Percentiles rank a stretch among this genome's conserved stretches.
Evolutionary conservation across 2,329 filamentous ascomycete genomes (phyloP).

Genomic region (Cadophora luteo-olivacea): DNA sequence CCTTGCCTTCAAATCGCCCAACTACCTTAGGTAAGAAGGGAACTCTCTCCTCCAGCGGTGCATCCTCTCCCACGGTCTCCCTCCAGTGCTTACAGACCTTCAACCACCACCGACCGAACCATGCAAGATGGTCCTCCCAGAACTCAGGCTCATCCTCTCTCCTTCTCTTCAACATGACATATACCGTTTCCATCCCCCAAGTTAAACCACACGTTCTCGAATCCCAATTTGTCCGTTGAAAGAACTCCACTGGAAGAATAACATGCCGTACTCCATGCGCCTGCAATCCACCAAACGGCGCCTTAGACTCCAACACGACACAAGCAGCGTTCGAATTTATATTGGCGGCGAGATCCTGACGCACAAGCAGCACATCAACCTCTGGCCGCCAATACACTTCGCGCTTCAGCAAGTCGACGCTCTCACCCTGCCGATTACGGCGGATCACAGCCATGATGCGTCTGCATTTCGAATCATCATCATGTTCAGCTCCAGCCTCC

Average conservation of each 20-base stretch:
- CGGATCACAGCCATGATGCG: neutral
- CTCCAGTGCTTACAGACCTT: neutral
- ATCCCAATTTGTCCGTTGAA: neutral
- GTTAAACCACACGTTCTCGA: neutral
- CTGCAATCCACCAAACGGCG: neutral
- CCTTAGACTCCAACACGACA: neutral
- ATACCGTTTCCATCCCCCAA: neutral
- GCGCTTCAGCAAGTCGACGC: neutral
- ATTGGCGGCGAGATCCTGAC: neutral
- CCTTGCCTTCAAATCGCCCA: neutral
- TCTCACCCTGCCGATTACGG: neutral
- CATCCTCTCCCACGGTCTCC: neutral
- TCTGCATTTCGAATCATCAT: neutral
- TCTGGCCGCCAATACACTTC: neutral
- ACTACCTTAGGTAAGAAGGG: neutral
- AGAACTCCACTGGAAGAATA: neutral
- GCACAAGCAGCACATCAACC: neutral
- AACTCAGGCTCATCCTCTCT: neutral
- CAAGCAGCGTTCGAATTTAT: neutral
- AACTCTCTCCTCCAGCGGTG: neutral
- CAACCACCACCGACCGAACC: slow-evolving; percentile 5
- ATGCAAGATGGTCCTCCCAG: neutral
- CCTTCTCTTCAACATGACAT: neutral
- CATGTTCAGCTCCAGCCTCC: too few relatives aligned
- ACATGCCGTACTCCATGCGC: neutral